phyloP scores from a whole-genome alignment of 2,329 filamentous ascomycete species.

The Aspergillus quadrilineatus region DNA sequence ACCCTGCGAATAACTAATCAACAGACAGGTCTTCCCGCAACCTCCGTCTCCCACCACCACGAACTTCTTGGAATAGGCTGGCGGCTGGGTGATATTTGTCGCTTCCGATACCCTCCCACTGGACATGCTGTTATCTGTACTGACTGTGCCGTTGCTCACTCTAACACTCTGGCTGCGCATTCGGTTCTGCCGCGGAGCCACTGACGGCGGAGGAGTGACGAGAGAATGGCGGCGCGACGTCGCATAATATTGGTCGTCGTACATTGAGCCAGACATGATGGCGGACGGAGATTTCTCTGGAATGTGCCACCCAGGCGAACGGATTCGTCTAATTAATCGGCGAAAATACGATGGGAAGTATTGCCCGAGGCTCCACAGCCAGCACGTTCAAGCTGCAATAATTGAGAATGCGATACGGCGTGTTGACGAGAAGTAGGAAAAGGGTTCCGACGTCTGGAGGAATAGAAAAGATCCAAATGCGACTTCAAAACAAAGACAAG shows the following conservation, averaged over 20 bases:
- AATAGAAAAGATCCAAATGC: neutral
- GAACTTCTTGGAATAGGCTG: slow-evolving; percentile 97
- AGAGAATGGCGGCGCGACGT: slow-evolving; percentile 60
- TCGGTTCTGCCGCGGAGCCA: slow-evolving; percentile 47
- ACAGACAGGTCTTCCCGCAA: slow-evolving; percentile 95
- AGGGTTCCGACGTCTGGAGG: neutral
- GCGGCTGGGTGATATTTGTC: slow-evolving; percentile 85
- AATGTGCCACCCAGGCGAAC: slow-evolving; percentile 18
- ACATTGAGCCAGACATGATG: slow-evolving; percentile 37
- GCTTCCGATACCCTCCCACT: slow-evolving; percentile 71
- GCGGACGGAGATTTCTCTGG: slow-evolving; percentile 21
- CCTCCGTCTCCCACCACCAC: slow-evolving; percentile 97
- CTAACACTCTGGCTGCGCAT: slow-evolving; percentile 58
- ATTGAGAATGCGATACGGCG: neutral
- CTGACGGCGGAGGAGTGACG: slow-evolving; percentile 39
- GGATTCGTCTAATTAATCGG: slow-evolving; percentile 15
- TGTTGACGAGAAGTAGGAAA: neutral
- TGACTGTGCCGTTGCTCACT: slow-evolving; percentile 86
- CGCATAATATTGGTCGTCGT: slow-evolving; percentile 51
- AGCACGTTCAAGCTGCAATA: slow-evolving; percentile 17
- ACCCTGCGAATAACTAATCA: slow-evolving; percentile 98
- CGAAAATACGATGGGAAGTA: slow-evolving; percentile 17
- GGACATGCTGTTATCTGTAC: slow-evolving; percentile 75
- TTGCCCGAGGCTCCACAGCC: slow-evolving; percentile 20
- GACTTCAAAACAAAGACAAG: slow-evolving; percentile 12